phyloP scores from a whole-genome alignment of 495 filamentous ascomycete species.

The Cercophora sp. region DNA sequence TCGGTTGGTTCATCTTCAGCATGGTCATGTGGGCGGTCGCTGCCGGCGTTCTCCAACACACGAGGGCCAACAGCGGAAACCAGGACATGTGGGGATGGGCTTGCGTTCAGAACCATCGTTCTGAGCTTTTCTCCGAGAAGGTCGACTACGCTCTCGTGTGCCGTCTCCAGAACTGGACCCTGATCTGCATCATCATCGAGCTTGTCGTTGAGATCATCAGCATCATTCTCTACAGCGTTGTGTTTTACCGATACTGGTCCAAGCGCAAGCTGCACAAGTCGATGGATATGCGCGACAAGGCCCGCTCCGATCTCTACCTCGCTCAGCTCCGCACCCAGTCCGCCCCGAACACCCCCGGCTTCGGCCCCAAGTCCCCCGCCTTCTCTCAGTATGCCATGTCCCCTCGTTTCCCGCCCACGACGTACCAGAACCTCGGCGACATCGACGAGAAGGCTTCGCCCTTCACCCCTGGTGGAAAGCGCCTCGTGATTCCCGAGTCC shows the following conservation, averaged over 20 bases:
- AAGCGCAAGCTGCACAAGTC: conserved; percentile 92
- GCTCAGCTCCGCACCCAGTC: conserved; percentile 90
- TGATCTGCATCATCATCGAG: conserved; percentile 97
- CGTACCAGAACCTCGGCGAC: conserved; percentile 45
- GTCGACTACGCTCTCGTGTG: conserved; percentile 91
- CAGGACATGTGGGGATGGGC: conserved; percentile 97
- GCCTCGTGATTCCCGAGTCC: conserved; percentile 42
- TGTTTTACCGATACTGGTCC: conserved; percentile 94
- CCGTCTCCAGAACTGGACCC: conserved; percentile 92
- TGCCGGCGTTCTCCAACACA: conserved; percentile 77
- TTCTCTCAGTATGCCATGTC: conserved; percentile 51
- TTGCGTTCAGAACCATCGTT: conserved; percentile 80
- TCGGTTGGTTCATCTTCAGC: conserved; percentile 90
- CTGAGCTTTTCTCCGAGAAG: conserved; percentile 67
- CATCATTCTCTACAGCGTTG: conserved; percentile 85
- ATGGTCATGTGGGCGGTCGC: conserved; percentile 90
- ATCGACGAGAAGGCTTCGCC: conserved; percentile 43
- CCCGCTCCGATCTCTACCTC: conserved; percentile 90
- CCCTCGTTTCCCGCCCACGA: conserved; percentile 50
- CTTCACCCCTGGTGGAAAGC: conserved; percentile 43
- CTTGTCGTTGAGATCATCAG: conserved; percentile 87
- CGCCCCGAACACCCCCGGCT: conserved; percentile 89
- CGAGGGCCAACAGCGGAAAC: conserved; percentile 63
- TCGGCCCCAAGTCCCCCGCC: conserved; percentile 60
- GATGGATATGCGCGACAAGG: conserved; percentile 92